Base-by-base conservation (phyloP, 805 yeast genomes). In the Candida pseudofarinosa region DNA sequence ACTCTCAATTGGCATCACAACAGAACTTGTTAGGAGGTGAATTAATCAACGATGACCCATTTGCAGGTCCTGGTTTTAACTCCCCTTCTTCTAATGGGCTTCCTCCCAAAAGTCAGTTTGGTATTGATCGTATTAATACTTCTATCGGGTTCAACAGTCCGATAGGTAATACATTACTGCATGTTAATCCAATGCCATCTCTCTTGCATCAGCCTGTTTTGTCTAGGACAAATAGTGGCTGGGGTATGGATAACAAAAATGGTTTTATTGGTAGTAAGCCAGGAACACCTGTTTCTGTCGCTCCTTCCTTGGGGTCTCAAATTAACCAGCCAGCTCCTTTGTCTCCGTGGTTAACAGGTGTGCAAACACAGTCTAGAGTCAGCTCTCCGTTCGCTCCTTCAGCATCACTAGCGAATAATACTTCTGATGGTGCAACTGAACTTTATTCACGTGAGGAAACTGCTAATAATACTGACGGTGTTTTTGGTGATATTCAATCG, bases 311-410 rank as follows among this genome's bases (percentile, higher is more conserved):
- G 32, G 45, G 55, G 12, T 40, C 58, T 7, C 55, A 54, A 33
- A 44, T 63, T 37, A 47, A 51, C 33, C 73, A 65, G 46, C 65
- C 70, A 3, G 55, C 71, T 14, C 71, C 73, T 3, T 52, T 67
- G 39, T 69, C 74, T 4, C 75, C 75, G 4, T 70, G 74, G 76
- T 41, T 60, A 31, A 48, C 67, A 6, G 58, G 63, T 10, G 55
- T 58, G 12, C 68, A 59, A 39, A 50, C 63, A 4, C 59, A 47
- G 44, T 66, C 73, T 3, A 54, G 75, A 18, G 71, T 62, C 16
- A 61, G 57, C 42, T 68, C 74, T 4, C 76, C 76, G 3, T 70
- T 69, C 48, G 62, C 63, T 26, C 62, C 69, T 6, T 39, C 51
- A 7, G 40, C 56, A 1, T 23, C 51, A 5, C 36, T 48, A 17